Percentiles rank a stretch among this genome's conserved stretches.
These are phyloP conservation scores for Lachnellula suecica DNA, from an alignment of 2,329 filamentous ascomycete species.

Conservation along the genomic window DNA sequence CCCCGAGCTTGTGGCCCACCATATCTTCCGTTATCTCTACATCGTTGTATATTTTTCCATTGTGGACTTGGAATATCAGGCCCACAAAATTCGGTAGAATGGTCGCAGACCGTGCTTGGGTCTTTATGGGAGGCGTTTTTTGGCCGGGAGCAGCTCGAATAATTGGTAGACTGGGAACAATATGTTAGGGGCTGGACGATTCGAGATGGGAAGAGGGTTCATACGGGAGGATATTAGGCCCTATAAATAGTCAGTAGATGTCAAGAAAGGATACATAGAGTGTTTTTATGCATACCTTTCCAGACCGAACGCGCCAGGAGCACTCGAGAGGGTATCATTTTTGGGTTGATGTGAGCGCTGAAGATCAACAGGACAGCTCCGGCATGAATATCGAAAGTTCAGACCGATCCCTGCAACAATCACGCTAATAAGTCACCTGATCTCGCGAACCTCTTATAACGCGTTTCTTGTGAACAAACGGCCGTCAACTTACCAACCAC, in stretches of 20 bases:
- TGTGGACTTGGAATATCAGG: conserved; percentile 69
- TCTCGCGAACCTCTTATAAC: not conserved
- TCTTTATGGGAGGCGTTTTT: conserved; percentile 62
- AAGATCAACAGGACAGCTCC: not conserved
- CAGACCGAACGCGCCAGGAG: conserved; percentile 66
- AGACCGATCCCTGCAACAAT: not conserved
- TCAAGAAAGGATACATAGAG: not conserved
- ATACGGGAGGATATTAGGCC: conserved; percentile 71
- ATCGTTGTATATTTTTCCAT: conserved; percentile 70
- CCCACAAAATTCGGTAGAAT: conserved; percentile 74
- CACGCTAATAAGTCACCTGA: not conserved
- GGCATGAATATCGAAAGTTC: not conserved
- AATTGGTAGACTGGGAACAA: conserved; percentile 49
- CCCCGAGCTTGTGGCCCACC: conserved; percentile 74
- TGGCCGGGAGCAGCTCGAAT: conserved; percentile 47
- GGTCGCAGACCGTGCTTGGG: conserved; percentile 68
- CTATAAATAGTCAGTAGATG: conserved; percentile 40
- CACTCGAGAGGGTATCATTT: conserved; percentile 59
- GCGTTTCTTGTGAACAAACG: not conserved
- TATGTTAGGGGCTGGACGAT: conserved; percentile 34
- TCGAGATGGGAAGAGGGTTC: conserved; percentile 30
- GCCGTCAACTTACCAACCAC: not conserved
- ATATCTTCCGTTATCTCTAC: conserved; percentile 73
- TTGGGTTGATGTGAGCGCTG: conserved; percentile 2
- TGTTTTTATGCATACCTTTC: conserved; percentile 58